A percentile compares a stretch with the other conserved stretches of the same genome.
phyloP scores from a whole-genome alignment of 208 protist genomes.

The Wallacemonas rigidus region DNA sequence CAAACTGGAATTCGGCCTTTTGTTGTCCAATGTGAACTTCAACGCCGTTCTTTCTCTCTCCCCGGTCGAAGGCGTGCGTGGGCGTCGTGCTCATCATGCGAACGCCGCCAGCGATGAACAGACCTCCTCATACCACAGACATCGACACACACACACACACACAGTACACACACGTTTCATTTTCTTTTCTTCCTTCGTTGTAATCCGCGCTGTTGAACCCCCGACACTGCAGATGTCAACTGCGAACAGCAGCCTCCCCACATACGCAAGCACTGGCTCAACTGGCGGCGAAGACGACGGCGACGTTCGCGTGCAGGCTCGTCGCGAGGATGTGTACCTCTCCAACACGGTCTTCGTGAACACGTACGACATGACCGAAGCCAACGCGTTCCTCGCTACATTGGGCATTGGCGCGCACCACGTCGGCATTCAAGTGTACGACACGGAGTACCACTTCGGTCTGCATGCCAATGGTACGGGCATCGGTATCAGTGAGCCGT shows the following conservation, averaged over 20 bases:
- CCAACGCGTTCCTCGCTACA: constrained; percentile 36
- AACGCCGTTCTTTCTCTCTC: no score
- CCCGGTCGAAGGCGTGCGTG: no score
- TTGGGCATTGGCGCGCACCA: constrained; percentile 52
- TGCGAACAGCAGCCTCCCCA: not conserved
- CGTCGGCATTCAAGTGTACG: constrained; percentile 76
- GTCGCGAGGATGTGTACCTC: constrained; percentile 18
- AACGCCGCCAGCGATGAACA: no score
- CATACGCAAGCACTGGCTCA: not conserved
- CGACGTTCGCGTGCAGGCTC: not conserved
- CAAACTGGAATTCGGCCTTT: no score
- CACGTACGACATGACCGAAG: constrained; percentile 48
- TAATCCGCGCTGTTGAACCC: not conserved
- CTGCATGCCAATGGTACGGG: constrained; percentile 44
- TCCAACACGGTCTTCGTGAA: constrained; percentile 51
- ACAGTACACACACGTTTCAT: not conserved
- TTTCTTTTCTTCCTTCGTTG: not conserved
- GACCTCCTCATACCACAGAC: no score
- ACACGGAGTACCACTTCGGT: constrained; percentile 63
- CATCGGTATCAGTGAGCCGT: constrained; percentile 41
- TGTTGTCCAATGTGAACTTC: no score
- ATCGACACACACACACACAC: no score
- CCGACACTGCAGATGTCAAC: not conserved
- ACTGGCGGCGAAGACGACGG: not conserved
- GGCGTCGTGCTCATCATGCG: no score